Conservation (phyloP, 306 rosid species). For the Prunus fruticosa region DNA sequence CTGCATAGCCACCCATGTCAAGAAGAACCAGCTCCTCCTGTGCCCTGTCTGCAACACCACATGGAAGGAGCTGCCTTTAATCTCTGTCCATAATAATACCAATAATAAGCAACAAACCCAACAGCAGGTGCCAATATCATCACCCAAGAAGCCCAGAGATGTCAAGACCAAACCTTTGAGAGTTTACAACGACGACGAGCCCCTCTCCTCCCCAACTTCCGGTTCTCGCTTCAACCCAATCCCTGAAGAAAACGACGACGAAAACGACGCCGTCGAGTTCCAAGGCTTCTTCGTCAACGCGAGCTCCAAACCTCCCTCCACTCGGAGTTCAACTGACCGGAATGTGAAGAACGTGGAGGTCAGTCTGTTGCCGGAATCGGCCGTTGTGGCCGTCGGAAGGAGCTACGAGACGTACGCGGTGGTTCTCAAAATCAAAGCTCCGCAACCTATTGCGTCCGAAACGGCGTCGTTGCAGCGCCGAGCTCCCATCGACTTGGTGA, state of each 20-base stretch:
- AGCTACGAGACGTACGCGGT: conserved; percentile 65
- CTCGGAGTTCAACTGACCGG: not conserved
- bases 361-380: conserved; percentile 64
- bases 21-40: conserved; percentile 45
- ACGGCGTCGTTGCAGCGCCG: conserved; percentile 28
- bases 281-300: conserved; percentile 60
- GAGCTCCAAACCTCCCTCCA: not conserved
- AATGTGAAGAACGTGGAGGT: conserved; percentile 37
- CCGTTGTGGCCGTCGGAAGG: conserved; percentile 64
- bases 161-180: conserved; percentile 47
- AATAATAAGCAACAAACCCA: not conserved
- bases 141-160: conserved; percentile 37
- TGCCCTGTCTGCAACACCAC: conserved; percentile 77
- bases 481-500: conserved; percentile 72
- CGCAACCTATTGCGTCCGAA: conserved; percentile 20
- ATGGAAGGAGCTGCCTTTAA: conserved; percentile 75
- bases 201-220: conserved; percentile 65
- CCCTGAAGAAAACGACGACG: conserved; percentile 80
- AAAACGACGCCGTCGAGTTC: conserved; percentile 43
- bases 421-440: conserved; percentile 62
- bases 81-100: conserved; percentile 2
- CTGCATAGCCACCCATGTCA: conserved; percentile 67
- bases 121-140: not conserved
- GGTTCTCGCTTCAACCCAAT: conserved; percentile 77
- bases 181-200: conserved; percentile 87